phyloP scores from a whole-genome alignment of 495 filamentous ascomycete genomes.

The Annulohypoxylon maeteangense region DNA sequence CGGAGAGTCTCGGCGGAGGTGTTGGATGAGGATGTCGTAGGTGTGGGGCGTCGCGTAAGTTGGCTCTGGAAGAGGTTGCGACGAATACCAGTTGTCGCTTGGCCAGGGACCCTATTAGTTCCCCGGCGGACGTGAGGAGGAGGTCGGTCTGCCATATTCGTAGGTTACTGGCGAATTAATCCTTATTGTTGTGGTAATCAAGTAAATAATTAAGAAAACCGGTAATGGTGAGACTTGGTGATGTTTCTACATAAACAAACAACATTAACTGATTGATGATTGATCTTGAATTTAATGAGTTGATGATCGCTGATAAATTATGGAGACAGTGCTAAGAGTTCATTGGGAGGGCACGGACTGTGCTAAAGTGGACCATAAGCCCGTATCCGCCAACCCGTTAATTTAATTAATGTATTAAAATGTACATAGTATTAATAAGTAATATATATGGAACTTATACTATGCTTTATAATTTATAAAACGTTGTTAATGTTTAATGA shows the following conservation, averaged over 20 bases:
- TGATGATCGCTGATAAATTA: background rate
- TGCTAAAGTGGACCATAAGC: no score
- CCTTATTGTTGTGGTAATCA: background rate
- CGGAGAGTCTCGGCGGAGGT: constrained; percentile 49
- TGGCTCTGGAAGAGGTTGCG: constrained; percentile 81
- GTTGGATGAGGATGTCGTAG: constrained; percentile 52
- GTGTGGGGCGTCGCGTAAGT: constrained; percentile 73
- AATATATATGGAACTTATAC: no score
- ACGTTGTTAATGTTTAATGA: no score
- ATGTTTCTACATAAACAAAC: background rate
- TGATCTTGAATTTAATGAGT: no score
- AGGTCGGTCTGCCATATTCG: constrained; percentile 46
- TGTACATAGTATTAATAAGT: no score
- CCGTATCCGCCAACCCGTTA: no score
- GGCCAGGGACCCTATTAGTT: constrained; percentile 34
- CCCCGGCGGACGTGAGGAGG: constrained; percentile 35
- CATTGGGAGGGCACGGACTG: background rate
- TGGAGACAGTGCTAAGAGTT: background rate
- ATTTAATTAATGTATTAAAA: no score
- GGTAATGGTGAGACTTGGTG: background rate
- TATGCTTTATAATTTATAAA: no score
- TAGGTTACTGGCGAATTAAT: background rate
- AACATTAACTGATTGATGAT: no score
- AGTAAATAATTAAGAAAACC: background rate
- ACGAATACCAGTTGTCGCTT: constrained; percentile 57